Percentiles rank a stretch among this genome's conserved stretches.
Conservation (phyloP, 495 filamentous ascomycete genomes). For the Lasiosphaeris hirsuta region DNA sequence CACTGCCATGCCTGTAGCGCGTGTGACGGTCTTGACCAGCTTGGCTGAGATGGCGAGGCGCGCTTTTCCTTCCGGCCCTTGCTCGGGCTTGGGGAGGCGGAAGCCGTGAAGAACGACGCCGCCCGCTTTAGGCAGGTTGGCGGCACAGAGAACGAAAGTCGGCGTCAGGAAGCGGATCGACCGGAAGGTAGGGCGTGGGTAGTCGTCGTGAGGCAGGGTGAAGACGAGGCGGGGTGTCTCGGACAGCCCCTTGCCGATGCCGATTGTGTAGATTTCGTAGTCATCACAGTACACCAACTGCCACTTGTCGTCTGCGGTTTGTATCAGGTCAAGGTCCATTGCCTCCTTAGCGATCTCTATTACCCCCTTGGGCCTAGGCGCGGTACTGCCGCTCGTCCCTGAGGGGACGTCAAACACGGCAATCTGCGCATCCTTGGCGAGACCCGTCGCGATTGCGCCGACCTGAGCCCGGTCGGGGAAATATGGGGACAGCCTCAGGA, state of each 20-base stretch:
- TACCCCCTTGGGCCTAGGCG: slow-evolving; percentile 61
- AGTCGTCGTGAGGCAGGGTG: slow-evolving; percentile 51
- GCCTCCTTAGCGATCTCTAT: slow-evolving; percentile 70
- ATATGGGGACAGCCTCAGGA: slow-evolving; percentile 66
- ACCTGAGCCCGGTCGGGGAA: slow-evolving; percentile 54
- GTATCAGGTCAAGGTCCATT: slow-evolving; percentile 75
- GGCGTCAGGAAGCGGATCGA: slow-evolving; percentile 74
- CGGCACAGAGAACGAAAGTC: slow-evolving; percentile 66
- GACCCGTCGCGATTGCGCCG: slow-evolving; percentile 70
- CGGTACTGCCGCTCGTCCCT: slow-evolving; percentile 38
- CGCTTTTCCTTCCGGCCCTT: slow-evolving; percentile 34
- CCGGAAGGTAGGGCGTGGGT: slow-evolving; percentile 56
- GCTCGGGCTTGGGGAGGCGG: slow-evolving; percentile 38
- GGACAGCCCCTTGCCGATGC: slow-evolving; percentile 46
- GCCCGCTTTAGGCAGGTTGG: slow-evolving; percentile 45
- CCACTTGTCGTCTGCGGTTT: slow-evolving; percentile 57
- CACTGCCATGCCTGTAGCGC: slow-evolving; percentile 71
- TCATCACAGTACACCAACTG: slow-evolving; percentile 78
- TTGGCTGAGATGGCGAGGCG: slow-evolving; percentile 39
- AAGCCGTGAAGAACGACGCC: slow-evolving; percentile 53
- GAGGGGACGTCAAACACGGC: slow-evolving; percentile 69
- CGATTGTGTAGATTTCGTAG: slow-evolving; percentile 62
- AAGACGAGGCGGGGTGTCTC: slow-evolving; percentile 59
- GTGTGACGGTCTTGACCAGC: slow-evolving; percentile 41
- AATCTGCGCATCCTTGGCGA: slow-evolving; percentile 69